phyloP scores from a whole-genome alignment of 805 yeast species.

The Metschnikowia koreensis region DNA sequence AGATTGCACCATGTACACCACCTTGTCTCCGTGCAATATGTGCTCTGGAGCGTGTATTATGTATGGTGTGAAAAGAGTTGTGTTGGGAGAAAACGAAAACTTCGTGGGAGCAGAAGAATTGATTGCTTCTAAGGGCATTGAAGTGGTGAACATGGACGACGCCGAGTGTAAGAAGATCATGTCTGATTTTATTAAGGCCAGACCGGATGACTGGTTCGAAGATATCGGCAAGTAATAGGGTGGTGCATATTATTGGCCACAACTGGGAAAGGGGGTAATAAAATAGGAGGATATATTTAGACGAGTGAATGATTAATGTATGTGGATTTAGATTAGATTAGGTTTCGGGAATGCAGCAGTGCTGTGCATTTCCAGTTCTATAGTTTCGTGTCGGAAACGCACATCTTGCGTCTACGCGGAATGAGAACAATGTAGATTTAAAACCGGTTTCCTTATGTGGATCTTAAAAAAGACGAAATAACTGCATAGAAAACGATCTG shows the following conservation, averaged over 20 bases:
- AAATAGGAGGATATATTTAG: not conserved
- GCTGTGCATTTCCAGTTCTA: not conserved
- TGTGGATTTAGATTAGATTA: not conserved
- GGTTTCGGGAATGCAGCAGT: not conserved
- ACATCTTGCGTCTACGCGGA: not conserved
- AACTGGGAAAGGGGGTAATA: not conserved
- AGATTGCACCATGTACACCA: conserved; percentile 86
- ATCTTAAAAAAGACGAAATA: no score
- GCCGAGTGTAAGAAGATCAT: conserved; percentile 66
- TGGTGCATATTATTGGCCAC: no score
- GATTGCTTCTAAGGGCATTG: conserved; percentile 65
- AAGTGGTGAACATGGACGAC: conserved; percentile 60
- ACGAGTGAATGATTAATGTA: not conserved
- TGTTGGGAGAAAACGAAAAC: conserved; percentile 83
- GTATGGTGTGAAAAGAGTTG: conserved; percentile 86
- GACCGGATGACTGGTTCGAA: conserved; percentile 78
- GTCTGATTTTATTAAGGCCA: conserved; percentile 73
- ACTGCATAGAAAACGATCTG: no score
- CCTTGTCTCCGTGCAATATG: conserved; percentile 92
- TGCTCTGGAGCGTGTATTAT: conserved; percentile 90
- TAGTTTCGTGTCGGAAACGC: not conserved
- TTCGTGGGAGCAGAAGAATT: conserved; percentile 83
- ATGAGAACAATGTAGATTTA: not conserved
- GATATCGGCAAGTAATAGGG: conserved; percentile 58
- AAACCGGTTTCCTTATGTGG: not conserved